phyloP scores from a whole-genome alignment of 257 asterid genomes.

The Jaltomata sinuosa region DNA sequence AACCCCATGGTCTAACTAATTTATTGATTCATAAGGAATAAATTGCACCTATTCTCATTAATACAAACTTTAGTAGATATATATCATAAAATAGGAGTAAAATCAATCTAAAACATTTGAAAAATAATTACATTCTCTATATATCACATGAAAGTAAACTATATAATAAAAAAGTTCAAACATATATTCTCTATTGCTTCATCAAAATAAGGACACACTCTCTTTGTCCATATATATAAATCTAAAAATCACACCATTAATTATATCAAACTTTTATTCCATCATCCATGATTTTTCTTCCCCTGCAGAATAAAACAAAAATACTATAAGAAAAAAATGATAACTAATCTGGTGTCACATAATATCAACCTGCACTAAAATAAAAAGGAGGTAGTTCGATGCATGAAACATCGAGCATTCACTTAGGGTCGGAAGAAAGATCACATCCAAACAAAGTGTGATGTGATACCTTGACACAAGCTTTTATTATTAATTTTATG shows the following conservation, averaged over 20 bases:
- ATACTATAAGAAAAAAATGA: background rate
- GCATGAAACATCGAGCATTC: background rate
- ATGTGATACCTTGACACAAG: too few relatives aligned
- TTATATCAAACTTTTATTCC: background rate
- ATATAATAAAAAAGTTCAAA: background rate
- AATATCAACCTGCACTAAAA: background rate
- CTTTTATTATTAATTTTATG: too few relatives aligned
- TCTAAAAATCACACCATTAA: background rate
- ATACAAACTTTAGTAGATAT: background rate
- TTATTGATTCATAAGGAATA: background rate
- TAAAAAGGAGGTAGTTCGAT: background rate
- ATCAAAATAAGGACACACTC: background rate
- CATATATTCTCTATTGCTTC: background rate
- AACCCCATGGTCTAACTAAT: background rate
- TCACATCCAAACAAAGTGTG: background rate
- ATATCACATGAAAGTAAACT: background rate
- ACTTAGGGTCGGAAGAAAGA: background rate
- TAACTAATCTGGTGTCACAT: background rate
- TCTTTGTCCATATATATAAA: background rate
- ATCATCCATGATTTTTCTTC: conserved; percentile 18
- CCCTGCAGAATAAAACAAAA: conserved; percentile 11
- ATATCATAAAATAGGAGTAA: background rate
- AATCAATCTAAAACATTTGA: background rate
- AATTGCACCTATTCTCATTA: background rate
- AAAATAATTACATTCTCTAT: background rate